Percentiles rank a stretch among this genome's conserved stretches.
phyloP scores from a whole-genome alignment of 2,329 filamentous ascomycete species.

The Aulographum hederae region DNA sequence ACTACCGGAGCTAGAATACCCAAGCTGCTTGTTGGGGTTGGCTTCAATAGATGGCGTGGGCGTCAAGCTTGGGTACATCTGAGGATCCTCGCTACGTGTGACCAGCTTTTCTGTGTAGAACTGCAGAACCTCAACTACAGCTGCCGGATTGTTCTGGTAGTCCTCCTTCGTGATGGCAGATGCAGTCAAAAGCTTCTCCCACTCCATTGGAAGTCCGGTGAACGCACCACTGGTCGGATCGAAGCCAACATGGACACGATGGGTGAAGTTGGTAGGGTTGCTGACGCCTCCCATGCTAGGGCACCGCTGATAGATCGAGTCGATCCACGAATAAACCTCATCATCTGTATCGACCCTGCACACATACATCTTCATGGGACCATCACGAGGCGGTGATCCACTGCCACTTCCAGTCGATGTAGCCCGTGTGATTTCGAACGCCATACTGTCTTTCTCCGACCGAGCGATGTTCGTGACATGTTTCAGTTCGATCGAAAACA shows the following conservation, averaged over 20 bases:
- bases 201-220: constrained; percentile 83
- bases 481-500: constrained; percentile 66
- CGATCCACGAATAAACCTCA: constrained; percentile 97
- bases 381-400: constrained; percentile 60
- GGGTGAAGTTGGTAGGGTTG: constrained; percentile 95
- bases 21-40: constrained; percentile 28
- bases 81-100: constrained; percentile 54
- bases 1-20: constrained; percentile 23
- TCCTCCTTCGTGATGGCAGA: constrained; percentile 98
- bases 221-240: constrained; percentile 92
- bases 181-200: constrained; percentile 89
- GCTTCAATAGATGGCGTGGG: constrained; percentile 42
- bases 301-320: constrained; percentile 91
- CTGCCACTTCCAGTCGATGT: constrained; percentile 39
- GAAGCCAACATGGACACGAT: constrained; percentile 93
- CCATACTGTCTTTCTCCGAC: constrained; percentile 78
- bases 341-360: constrained; percentile 92
- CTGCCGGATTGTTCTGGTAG: constrained; percentile 79
- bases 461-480: constrained; percentile 82
- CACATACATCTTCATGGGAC: constrained; percentile 64
- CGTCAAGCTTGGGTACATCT: constrained; percentile 47
- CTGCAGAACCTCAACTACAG: constrained; percentile 56
- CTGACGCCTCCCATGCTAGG: constrained; percentile 96
- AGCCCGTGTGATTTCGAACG: constrained; percentile 79
- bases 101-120: constrained; percentile 69